phyloP scores from a whole-genome alignment of 495 filamentous ascomycete genomes.

The Annulohypoxylon moriforme region DNA sequence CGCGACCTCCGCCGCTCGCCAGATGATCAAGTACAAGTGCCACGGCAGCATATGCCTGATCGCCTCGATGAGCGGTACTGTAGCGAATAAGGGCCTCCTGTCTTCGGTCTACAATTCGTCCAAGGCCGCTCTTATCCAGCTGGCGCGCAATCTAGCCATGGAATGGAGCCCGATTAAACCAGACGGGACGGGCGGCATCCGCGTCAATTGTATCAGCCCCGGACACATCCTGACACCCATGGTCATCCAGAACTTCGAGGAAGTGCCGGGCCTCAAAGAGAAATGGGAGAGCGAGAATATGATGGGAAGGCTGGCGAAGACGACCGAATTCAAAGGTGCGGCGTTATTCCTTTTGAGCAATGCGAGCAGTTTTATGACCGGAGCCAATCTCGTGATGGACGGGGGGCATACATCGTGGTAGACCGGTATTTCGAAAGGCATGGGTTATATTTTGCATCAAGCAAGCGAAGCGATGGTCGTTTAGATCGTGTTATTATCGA shows the following conservation, averaged over 20 bases:
- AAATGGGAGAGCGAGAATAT: conserved; percentile 78
- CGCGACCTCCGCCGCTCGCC: conserved; percentile 74
- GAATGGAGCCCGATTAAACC: conserved; percentile 69
- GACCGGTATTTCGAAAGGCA: background rate
- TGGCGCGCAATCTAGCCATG: conserved; percentile 73
- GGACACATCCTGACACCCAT: conserved; percentile 81
- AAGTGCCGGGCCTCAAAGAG: conserved; percentile 66
- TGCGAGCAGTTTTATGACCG: conserved; percentile 79
- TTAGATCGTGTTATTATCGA: background rate
- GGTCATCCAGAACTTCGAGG: conserved; percentile 73
- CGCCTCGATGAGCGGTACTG: conserved; percentile 76
- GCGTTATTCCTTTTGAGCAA: conserved; percentile 68
- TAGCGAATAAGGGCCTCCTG: conserved; percentile 79
- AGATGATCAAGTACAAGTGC: conserved; percentile 79
- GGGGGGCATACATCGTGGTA: conserved; percentile 68
- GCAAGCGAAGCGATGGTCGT: background rate
- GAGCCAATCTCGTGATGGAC: conserved; percentile 69
- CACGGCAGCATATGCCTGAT: conserved; percentile 77
- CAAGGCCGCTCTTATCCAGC: conserved; percentile 76
- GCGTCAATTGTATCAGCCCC: conserved; percentile 74
- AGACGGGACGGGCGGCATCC: conserved; percentile 65
- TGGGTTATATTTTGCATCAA: background rate
- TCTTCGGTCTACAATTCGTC: conserved; percentile 74
- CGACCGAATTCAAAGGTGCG: conserved; percentile 74
- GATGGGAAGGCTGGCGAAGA: conserved; percentile 71